A percentile compares a stretch with the other conserved stretches of the same genome.
These are phyloP conservation scores for Colletotrichum noveboracense DNA, from an alignment of 2,329 filamentous ascomycete species.

Conservation along the genomic window DNA sequence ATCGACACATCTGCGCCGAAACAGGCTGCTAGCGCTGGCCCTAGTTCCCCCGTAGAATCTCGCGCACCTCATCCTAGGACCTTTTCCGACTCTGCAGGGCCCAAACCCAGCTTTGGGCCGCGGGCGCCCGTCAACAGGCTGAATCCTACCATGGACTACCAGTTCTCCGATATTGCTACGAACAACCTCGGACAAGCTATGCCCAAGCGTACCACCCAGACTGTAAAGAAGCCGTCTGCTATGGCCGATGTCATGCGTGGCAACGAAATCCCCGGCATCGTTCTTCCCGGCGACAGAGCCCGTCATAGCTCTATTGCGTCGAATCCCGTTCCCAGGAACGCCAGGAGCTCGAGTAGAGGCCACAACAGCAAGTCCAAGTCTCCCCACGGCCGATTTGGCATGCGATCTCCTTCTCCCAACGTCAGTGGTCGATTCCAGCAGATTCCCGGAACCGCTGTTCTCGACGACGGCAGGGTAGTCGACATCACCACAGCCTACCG, in stretches of 20 bases:
- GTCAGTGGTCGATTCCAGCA: constrained; percentile 20
- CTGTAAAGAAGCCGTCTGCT: constrained; percentile 39
- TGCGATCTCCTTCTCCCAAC: constrained; percentile 21
- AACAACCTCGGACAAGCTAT: constrained; percentile 53
- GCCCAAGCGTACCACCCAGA: constrained; percentile 58
- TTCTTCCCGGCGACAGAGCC: constrained; percentile 51
- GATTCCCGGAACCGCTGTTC: constrained; percentile 41
- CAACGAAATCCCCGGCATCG: constrained; percentile 53
- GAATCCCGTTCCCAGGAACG: constrained; percentile 26
- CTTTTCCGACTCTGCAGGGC: constrained; percentile 55
- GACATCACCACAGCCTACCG: constrained; percentile 75
- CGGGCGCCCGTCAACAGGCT: constrained; percentile 28
- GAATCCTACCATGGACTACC: constrained; percentile 55
- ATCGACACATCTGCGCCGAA: constrained; percentile 41
- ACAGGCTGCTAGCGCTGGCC: constrained; percentile 43
- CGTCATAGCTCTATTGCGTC: constrained; percentile 44
- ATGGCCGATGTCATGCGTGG: constrained; percentile 62
- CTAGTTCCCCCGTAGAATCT: constrained; percentile 50
- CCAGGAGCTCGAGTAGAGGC: constrained; percentile 27
- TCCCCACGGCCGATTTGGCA: constrained; percentile 51
- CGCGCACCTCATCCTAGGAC: constrained; percentile 50
- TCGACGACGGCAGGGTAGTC: constrained; percentile 66
- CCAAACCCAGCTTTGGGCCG: constrained; percentile 52
- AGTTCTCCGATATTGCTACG: constrained; percentile 65
- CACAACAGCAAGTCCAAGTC: constrained; percentile 57